A percentile compares a stretch with the other conserved stretches of the same genome.
Conservation (phyloP, 306 rosid species). For the Albizia julibrissin region DNA sequence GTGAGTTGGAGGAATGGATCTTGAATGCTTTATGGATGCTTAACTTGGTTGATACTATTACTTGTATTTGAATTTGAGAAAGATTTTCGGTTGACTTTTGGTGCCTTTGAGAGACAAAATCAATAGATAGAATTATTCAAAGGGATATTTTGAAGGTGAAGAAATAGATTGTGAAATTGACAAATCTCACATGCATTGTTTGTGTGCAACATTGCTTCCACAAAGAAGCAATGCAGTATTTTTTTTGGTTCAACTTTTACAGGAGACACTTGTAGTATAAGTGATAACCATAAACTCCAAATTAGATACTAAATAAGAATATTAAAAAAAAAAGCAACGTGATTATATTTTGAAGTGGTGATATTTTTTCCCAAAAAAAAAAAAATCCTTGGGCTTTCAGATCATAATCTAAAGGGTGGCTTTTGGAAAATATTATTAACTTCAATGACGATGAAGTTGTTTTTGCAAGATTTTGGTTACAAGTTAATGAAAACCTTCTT, state of each 20-base stretch:
- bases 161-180: background rate
- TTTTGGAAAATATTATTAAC: background rate
- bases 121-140: background rate
- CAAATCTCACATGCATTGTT: background rate
- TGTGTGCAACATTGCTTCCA: background rate
- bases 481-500: no score
- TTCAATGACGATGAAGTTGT: background rate
- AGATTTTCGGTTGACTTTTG: slow-evolving; percentile 18
- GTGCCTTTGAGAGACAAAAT: slow-evolving; percentile 12
- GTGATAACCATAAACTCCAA: no score
- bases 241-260: background rate
- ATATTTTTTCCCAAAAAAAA: no score
- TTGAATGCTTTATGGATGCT: slow-evolving; percentile 25
- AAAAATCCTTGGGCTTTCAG: background rate
- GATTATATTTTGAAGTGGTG: background rate
- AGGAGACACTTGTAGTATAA: accelerated
- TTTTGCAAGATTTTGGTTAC: background rate
- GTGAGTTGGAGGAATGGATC: background rate
- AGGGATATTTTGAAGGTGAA: background rate
- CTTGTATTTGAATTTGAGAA: background rate
- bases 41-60: slow-evolving; percentile 22
- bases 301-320: no score
- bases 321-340: background rate
- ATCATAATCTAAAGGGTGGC: background rate
- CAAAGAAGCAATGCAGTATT: background rate